A percentile compares a stretch with the other conserved stretches of the same genome.
These are phyloP conservation scores for Pseudogymnoascus destructans DNA, from an alignment of 2,329 filamentous ascomycete genomes.

Conservation along the genomic window DNA sequence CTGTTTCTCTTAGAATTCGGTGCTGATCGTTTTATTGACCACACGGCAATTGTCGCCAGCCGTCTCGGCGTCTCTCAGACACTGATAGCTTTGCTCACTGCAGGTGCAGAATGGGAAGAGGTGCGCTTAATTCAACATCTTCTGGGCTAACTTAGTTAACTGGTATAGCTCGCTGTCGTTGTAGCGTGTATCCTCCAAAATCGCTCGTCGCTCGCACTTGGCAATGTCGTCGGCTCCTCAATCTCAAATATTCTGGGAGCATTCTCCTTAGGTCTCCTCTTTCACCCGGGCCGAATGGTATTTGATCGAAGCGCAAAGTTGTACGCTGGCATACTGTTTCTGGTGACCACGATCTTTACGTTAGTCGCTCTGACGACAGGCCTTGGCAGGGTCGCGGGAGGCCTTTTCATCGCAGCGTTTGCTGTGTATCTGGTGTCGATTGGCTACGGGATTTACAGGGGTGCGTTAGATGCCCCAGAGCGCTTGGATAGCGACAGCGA, in stretches of 20 bases:
- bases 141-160: background rate
- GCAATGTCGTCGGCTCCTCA: slow-evolving; percentile 41
- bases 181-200: slow-evolving; percentile 34
- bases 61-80: slow-evolving; percentile 34
- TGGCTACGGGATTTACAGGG: slow-evolving; percentile 33
- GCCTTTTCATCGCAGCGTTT: slow-evolving; percentile 31
- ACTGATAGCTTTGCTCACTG: slow-evolving; percentile 38
- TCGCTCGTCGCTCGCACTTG: slow-evolving; percentile 36
- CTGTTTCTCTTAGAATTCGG: slow-evolving; percentile 39
- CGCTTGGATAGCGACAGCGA: slow-evolving; percentile 31
- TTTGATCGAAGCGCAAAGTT: slow-evolving; percentile 38
- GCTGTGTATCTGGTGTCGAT: slow-evolving; percentile 33
- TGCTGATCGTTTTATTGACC: slow-evolving; percentile 39
- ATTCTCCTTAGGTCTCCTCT: slow-evolving; percentile 39
- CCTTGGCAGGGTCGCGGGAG: slow-evolving; percentile 28
- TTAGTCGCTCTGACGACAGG: slow-evolving; percentile 25
- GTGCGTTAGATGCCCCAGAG: slow-evolving; percentile 30
- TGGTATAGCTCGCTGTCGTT: slow-evolving; percentile 35
- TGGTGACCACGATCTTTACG: slow-evolving; percentile 30
- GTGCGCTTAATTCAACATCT: slow-evolving; percentile 23
- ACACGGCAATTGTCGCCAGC: slow-evolving; percentile 35
- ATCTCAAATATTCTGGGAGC: slow-evolving; percentile 44
- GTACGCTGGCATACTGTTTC: slow-evolving; percentile 32
- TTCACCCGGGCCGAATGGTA: slow-evolving; percentile 24
- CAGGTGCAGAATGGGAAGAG: slow-evolving; percentile 44